Percentiles rank a stretch among this genome's conserved stretches.
phyloP scores from a whole-genome alignment of 2,329 filamentous ascomycete species.

The Mycosphaerelloides madeirae region DNA sequence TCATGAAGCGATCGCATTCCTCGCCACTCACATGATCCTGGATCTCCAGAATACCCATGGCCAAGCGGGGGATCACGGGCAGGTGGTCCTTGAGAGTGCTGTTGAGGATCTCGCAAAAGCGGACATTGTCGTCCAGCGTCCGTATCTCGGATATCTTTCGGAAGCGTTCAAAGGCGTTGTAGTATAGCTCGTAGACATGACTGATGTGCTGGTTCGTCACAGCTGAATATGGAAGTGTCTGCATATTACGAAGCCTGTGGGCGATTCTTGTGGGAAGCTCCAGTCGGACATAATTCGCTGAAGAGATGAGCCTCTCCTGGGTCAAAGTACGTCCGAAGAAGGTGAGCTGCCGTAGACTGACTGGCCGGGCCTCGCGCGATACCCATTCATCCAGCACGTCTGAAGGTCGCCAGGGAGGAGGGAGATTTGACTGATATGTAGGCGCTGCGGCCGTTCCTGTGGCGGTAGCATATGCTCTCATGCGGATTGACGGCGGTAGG shows the following conservation, averaged over 20 bases:
- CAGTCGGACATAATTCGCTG: conserved; percentile 93
- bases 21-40: conserved; percentile 73
- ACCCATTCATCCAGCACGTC: conserved; percentile 72
- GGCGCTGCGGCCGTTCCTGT: conserved; percentile 5
- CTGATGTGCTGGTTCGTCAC: conserved; percentile 93
- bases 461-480: conserved; percentile 15
- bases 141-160: conserved; percentile 79
- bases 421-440: conserved; percentile 21
- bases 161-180: conserved; percentile 89
- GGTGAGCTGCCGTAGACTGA: conserved; percentile 91
- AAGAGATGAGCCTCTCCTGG: conserved; percentile 81
- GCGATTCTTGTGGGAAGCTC: conserved; percentile 87
- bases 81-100: conserved; percentile 81
- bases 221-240: conserved; percentile 90
- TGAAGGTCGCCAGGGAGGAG: conserved; percentile 56
- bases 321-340: conserved; percentile 94
- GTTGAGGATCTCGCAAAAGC: conserved; percentile 73
- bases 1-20: conserved; percentile 91
- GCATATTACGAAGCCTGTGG: conserved; percentile 94
- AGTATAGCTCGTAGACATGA: conserved; percentile 94
- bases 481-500: conserved; percentile 5
- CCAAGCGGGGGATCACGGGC: conserved; percentile 86
- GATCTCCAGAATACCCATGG: conserved; percentile 91
- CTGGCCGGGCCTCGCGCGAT: conserved; percentile 84
- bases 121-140: conserved; percentile 83